Conservation (phyloP, 306 rosid species). For the Sphenostylis stenocarpa region DNA sequence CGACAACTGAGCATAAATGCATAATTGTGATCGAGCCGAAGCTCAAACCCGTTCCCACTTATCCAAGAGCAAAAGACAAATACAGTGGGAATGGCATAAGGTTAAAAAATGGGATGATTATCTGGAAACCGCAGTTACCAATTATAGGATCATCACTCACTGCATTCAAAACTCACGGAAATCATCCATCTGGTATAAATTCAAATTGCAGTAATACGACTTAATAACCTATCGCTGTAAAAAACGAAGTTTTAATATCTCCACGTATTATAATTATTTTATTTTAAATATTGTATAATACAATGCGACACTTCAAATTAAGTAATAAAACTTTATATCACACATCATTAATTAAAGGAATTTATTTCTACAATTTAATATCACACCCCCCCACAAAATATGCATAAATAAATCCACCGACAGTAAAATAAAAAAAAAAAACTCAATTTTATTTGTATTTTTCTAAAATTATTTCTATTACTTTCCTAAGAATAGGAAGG, state of each 20-base stretch:
- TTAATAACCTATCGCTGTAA: neutral
- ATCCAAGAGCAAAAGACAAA: neutral
- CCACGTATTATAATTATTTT: neutral
- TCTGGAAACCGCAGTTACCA: neutral
- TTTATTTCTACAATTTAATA: neutral
- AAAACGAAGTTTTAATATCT: neutral
- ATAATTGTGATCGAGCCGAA: neutral
- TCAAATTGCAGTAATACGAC: neutral
- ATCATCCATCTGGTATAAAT: neutral
- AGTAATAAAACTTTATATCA: neutral
- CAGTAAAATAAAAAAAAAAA: neutral
- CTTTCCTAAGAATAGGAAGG: neutral
- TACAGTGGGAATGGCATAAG: neutral
- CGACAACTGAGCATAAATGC: neutral
- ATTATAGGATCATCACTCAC: constrained; percentile 16
- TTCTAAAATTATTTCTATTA: neutral
- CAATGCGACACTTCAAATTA: neutral
- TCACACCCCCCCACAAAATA: neutral
- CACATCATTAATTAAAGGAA: neutral
- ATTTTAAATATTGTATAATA: neutral
- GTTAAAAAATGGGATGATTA: constrained; percentile 10
- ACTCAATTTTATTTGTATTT: neutral
- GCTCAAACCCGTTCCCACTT: constrained; percentile 14
- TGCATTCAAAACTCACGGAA: neutral
- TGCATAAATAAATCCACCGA: neutral